Evolutionary conservation across 2,329 filamentous ascomycete genomes (phyloP), one percentile per base, ranked within the genome.

Genomic region (Fusarium pseudoanthophilum): DNA sequence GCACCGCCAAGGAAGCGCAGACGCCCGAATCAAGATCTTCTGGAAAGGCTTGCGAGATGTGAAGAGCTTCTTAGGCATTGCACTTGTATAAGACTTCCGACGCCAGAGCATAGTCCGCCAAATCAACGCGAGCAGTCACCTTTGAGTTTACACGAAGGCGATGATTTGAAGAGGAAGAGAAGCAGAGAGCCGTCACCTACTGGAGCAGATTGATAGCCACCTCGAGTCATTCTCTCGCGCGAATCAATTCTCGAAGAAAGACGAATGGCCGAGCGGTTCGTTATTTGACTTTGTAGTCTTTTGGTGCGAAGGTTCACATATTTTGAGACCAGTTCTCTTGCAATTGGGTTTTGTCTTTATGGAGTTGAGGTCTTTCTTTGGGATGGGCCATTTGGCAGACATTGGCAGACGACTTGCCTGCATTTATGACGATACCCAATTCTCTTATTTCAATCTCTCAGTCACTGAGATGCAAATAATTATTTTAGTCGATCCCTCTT

Each of bases 1-100:
- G 79, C 79, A 45, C 74, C 78, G 24, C 77, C 77, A 24, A 78
- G 78, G 30, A 79, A 78, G 66, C 77, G 79, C 26, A 75, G 77
- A 37, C 75, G 77, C 21, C 77, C 75, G 21, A 79, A 76, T 20
- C 75, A 80, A 51, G 79, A 80, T 34, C 61, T 80, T 2, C 53
- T 80, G 10, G 66, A 69, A 2, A 70, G 67, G 5, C 66, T 69
- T 14, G 60, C 66, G 2, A 69, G 66, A 9, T 69, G 67, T 5
- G 67, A 69, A 26, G 60, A 69, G 4, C 65, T 80, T 0, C 62
- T 80, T 2, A 72, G 66, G 58, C 76, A 78, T 40, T 78, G 76
- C n/a, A 78, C 67, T 7, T 78, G 76, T 15, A 62, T 71, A 20
- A 68, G 65, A 28, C 64, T 77, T 21, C 63, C 71, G 2, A 69